These are phyloP conservation scores for Juncus effusus DNA, from an alignment of 176 grass and related monocot species.

Conservation along the genomic window DNA sequence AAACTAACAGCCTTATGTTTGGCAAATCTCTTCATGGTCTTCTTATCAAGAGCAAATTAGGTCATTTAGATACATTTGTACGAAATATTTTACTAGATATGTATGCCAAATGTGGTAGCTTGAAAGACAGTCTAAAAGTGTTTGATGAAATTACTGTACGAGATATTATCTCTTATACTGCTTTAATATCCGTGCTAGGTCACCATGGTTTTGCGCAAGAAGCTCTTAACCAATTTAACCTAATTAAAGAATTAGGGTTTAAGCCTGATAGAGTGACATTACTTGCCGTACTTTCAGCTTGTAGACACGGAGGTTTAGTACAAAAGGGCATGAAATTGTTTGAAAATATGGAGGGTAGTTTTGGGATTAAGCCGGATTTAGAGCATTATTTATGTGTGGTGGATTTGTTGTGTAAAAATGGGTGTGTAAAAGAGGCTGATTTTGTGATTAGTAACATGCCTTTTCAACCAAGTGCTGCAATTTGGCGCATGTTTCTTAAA, in stretches of 20 bases:
- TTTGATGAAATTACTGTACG: conserved; percentile 61
- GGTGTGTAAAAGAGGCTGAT: conserved; percentile 52
- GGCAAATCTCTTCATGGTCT: conserved; percentile 63
- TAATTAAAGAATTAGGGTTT: conserved; percentile 50
- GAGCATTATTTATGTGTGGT: conserved; percentile 77
- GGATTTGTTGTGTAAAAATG: conserved; percentile 64
- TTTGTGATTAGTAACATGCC: conserved; percentile 57
- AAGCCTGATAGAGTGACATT: conserved; percentile 64
- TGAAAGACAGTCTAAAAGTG: conserved; percentile 54
- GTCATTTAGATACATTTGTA: conserved; percentile 44
- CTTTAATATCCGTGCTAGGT: conserved; percentile 63
- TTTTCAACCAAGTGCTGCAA: conserved; percentile 53
- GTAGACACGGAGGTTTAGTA: conserved; percentile 64
- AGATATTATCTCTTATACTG: conserved; percentile 72
- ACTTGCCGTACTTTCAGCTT: conserved; percentile 54
- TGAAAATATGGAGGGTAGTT: conserved; percentile 43
- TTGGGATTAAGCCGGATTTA: conserved; percentile 52
- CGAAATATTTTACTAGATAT: conserved; percentile 72
- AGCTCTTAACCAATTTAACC: conserved; percentile 55
- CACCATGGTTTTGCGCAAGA: conserved; percentile 59
- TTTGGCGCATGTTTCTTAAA: conserved; percentile 65
- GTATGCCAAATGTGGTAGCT: conserved; percentile 83
- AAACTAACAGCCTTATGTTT: conserved; percentile 52
- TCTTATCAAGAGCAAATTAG: conserved; percentile 51
- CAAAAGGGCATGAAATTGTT: conserved; percentile 64